Base-by-base conservation (phyloP, 1,139 yeast genomes). In the Diutina neorugosa region DNA sequence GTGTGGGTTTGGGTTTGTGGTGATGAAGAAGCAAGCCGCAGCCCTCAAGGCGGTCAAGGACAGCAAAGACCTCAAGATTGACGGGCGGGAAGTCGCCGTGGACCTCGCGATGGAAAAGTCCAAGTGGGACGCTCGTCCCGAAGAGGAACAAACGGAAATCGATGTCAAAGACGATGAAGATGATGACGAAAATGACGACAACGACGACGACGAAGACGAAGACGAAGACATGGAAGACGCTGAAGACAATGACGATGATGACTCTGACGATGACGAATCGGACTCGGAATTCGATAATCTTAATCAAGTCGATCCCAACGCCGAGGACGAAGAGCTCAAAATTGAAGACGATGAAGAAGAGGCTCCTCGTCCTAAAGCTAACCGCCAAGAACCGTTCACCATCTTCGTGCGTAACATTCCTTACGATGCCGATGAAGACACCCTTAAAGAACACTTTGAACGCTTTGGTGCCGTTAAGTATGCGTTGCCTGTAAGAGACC, bases 1-100 rank as follows among this genome's bases (percentile, higher is more conserved):
- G 94, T 75, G 86, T 58, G 98, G 98, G 11, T 93, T 93, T 76
- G 99, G 91, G 0, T 94, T 93, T 67, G 91, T 93, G 20, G 85
- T 94, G 0, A 87, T 94, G 96, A 82, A 82, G 64, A 88, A 85
- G 64, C 76, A 82, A 56, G 71, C 80, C 34, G 83, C 86, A 58
- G 98, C 98, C 51, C 84, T 81, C 62, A 76, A 72, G 55, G 98
- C 97, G 1, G 82, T 91, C 42, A 86, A 86, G 60, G 90, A 78
- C 46, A 75, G 83, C 31, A 71, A 69, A 52, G 96, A 87, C 4
- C 70, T 91, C 61, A 83, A 88, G 67, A 86, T 94, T 55, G 90
- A 84, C 62, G 98, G 93, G 2, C 81, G 98, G 67, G 86, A 82
- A 61, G 97, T 93, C 53, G 94, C 96, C 40, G 98, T 93, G 27